Conservation (phyloP, 1,139 yeast genomes). For the Yamadazyma membranifaciens region DNA sequence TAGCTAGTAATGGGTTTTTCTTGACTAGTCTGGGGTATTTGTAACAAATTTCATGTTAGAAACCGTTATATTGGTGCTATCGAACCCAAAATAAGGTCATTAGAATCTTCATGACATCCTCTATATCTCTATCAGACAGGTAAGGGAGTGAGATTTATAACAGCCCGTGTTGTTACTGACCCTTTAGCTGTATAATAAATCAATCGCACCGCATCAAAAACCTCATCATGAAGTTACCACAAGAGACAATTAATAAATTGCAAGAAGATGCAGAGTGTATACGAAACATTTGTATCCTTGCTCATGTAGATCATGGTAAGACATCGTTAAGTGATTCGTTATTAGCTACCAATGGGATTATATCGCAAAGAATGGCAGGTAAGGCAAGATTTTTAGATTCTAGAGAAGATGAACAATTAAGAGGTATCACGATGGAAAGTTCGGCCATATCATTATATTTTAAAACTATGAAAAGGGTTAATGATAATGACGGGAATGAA, state of each 20-base stretch:
- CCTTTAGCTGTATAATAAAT: too few relatives aligned
- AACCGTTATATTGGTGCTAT: too few relatives aligned
- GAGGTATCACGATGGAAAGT: conserved; percentile 98
- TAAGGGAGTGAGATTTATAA: too few relatives aligned
- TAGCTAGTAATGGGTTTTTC: too few relatives aligned
- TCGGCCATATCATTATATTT: conserved; percentile 89
- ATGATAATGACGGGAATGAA: conserved; percentile 19
- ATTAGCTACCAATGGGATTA: conserved; percentile 93
- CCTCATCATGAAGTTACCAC: conserved; percentile 47
- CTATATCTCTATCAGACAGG: too few relatives aligned
- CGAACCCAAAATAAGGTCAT: too few relatives aligned
- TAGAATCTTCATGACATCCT: too few relatives aligned
- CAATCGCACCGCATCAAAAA: neutral
- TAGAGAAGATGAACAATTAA: conserved; percentile 89
- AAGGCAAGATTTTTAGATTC: conserved; percentile 91
- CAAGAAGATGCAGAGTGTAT: conserved; percentile 71
- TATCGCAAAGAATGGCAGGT: conserved; percentile 93
- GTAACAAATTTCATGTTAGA: too few relatives aligned
- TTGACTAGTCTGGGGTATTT: too few relatives aligned
- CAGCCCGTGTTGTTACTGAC: too few relatives aligned
- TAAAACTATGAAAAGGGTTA: conserved; percentile 51
- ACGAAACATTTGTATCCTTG: conserved; percentile 90
- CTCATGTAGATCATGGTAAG: conserved; percentile 99
- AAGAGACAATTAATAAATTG: conserved; percentile 61
- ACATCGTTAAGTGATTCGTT: conserved; percentile 92